Evolutionary conservation across 805 yeast genomes (phyloP).

Genomic region (Maudiozyma bulderi): DNA sequence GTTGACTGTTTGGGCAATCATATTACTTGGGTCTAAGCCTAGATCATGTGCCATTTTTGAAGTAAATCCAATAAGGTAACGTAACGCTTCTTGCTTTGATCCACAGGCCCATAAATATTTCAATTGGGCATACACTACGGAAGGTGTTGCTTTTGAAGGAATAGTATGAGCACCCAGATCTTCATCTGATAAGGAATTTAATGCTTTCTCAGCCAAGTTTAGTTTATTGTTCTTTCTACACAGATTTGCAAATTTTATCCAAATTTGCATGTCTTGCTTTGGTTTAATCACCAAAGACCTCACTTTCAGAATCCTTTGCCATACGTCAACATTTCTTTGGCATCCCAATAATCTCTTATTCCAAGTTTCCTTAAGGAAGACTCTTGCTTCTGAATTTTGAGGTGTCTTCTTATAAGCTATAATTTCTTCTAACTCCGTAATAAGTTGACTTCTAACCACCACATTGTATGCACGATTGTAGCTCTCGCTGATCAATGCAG

Average conservation of each 20-base stretch:
- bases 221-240: slow-evolving; percentile 87
- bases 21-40: slow-evolving; percentile 74
- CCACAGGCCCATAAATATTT: slow-evolving; percentile 96
- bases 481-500: slow-evolving; percentile 88
- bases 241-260: slow-evolving; percentile 93
- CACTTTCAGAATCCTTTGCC: slow-evolving; percentile 92
- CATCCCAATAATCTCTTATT: slow-evolving; percentile 81
- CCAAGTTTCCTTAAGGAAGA: slow-evolving; percentile 81
- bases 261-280: slow-evolving; percentile 91
- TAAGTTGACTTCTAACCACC: slow-evolving; percentile 91
- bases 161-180: slow-evolving; percentile 33
- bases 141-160: slow-evolving; percentile 81
- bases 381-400: slow-evolving; percentile 68
- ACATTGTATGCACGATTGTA: slow-evolving; percentile 94
- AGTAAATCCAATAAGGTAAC: slow-evolving; percentile 79
- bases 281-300: slow-evolving; percentile 90
- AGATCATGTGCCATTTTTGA: slow-evolving; percentile 80
- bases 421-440: slow-evolving; percentile 90
- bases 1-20: slow-evolving; percentile 79
- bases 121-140: slow-evolving; percentile 89
- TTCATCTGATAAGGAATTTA: slow-evolving; percentile 64
- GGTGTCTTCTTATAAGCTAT: slow-evolving; percentile 78
- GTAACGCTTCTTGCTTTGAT: slow-evolving; percentile 71
- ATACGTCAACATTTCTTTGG: slow-evolving; percentile 89
- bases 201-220: slow-evolving; percentile 83